Base-by-base conservation (phyloP, 768 basidiomycete genomes). In the Termitomyces eurrhizus region DNA sequence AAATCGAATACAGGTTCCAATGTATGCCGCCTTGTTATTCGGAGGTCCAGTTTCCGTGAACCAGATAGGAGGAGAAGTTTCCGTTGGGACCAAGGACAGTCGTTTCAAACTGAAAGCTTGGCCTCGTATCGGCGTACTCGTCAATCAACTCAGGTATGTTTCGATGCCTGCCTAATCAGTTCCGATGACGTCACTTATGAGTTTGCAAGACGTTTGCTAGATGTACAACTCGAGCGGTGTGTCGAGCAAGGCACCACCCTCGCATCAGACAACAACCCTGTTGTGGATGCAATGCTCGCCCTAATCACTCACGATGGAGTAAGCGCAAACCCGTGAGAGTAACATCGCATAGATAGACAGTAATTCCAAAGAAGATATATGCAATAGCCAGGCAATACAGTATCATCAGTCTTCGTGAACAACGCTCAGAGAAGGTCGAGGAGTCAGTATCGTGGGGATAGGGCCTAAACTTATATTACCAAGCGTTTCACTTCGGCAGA, bases 121-220 rank as follows among this genome's bases (percentile, higher is more conserved):
- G 84, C 90, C 95, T n/a, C 83, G 93, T 9, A 95, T 96, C 52
- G 94, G 93, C 2, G 86, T 94, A 12, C 80, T 97, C 33, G 89
- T 93, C 45, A 94, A 94, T 67, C 92, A 94, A 64, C 74, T 95
- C 12, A 80, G 92, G 92, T 90, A 69, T 62, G 78, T 71, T 26
- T 41, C 16, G 9, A 18, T 2, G 7, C 32, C 51, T 48, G 32
- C n/a, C 26, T 1, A 26, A n/a, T 21, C 9, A 35, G 33, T n/a
- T 7, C 59, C 44, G 33, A 29, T 26, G 32, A 13, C 11, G 39
- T 55, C 29, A 32, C 35, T 54, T 18, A 49, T 16, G 13, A 21
- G 7, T 18, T 37, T 52, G 58, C 4, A 89, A 55, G 92, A 53
- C 82, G 85, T 56, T 73, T 94, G 16, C 75, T 95, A 8, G 88